Evolutionary conservation across 768 basidiomycete genomes (phyloP), one percentile per base, ranked within the genome.

Genomic region (Chlorophyllum brunneum): DNA sequence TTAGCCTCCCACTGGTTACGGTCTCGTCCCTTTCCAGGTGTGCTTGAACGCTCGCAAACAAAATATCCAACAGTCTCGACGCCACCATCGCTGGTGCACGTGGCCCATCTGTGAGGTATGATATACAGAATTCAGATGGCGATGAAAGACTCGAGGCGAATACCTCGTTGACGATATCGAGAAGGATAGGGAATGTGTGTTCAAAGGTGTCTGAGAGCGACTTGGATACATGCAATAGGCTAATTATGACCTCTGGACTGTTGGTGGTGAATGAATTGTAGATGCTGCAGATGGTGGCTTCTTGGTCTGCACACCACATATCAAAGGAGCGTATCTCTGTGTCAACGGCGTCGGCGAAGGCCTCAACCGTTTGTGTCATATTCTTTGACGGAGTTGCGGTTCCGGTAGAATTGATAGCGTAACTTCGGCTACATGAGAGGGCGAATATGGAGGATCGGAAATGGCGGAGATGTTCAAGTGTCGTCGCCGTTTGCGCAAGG

Each of bases 291-390:
- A 92, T 85, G 0, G 72, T 70, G 59, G 85, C 82, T 65, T 93
- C 91, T 51, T 71, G 73, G 11, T 62, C 63, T 1, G 89, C 81
- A 62, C 88, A 91, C 87, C 88, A 92, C 5, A 59, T 63, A 50
- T 88, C 78, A 55, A 92, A 81, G 3, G 56, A 56, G 18, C 72
- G 76, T 3, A 90, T 67, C 50, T 87, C 80, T 18, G 69, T 58
- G 54, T 82, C 81, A 40, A 92, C 68, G 0, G 88, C 88, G 50
- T 91, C 88, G 1, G 86, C 80, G 62, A 91, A 91, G 0, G 91
- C 91, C 63, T 92, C 88, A n/a, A 88, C 67, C 0, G 87, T 90
- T 27, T 76, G 78, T 8, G 82, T 81, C 8, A 68, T 57, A 24
- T 59, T 54, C 61, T 23, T 54, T 48, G 45, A 52, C 29, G 36